A percentile compares a stretch with the other conserved stretches of the same genome.
These are phyloP conservation scores for Ophiostoma sp. DNA, from an alignment of 2,329 filamentous ascomycete genomes.

Conservation along the genomic window DNA sequence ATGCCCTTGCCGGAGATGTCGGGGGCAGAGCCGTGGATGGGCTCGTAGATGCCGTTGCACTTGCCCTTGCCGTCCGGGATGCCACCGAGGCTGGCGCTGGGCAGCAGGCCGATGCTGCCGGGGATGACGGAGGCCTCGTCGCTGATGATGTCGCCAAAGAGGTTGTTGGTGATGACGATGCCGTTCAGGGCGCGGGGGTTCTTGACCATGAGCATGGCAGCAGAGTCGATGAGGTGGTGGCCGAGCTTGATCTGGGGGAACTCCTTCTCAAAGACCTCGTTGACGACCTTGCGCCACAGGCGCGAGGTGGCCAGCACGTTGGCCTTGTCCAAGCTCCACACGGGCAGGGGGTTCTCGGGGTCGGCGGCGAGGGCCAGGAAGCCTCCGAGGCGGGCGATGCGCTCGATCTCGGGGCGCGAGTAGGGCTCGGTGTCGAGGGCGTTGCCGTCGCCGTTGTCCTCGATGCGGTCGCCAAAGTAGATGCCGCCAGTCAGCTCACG, in stretches of 20 bases:
- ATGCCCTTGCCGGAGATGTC: constrained; percentile 90
- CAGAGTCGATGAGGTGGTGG: constrained; percentile 90
- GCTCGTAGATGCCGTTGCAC: constrained; percentile 95
- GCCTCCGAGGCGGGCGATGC: constrained; percentile 75
- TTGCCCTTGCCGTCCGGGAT: constrained; percentile 78
- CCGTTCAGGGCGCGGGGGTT: constrained; percentile 83
- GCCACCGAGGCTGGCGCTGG: constrained; percentile 78
- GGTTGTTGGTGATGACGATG: constrained; percentile 84
- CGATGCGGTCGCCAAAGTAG: constrained; percentile 87
- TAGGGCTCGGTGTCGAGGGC: constrained; percentile 87
- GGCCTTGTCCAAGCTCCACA: constrained; percentile 90
- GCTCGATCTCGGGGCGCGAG: constrained; percentile 77
- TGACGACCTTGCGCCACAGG: constrained; percentile 82
- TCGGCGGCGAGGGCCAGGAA: constrained; percentile 71
- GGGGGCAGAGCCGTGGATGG: constrained; percentile 90
- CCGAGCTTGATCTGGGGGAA: constrained; percentile 79
- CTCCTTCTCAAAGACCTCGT: constrained; percentile 78
- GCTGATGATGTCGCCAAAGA: constrained; percentile 93
- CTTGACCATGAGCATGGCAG: constrained; percentile 98
- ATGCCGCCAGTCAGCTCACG: constrained; percentile 89
- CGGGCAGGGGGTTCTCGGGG: constrained; percentile 59
- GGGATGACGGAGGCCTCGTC: constrained; percentile 95
- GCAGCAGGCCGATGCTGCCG: constrained; percentile 79
- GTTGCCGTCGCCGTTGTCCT: constrained; percentile 66
- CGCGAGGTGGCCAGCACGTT: constrained; percentile 89